Base-by-base conservation (phyloP, 495 filamentous ascomycete genomes). In the Aspergillus affinis region DNA sequence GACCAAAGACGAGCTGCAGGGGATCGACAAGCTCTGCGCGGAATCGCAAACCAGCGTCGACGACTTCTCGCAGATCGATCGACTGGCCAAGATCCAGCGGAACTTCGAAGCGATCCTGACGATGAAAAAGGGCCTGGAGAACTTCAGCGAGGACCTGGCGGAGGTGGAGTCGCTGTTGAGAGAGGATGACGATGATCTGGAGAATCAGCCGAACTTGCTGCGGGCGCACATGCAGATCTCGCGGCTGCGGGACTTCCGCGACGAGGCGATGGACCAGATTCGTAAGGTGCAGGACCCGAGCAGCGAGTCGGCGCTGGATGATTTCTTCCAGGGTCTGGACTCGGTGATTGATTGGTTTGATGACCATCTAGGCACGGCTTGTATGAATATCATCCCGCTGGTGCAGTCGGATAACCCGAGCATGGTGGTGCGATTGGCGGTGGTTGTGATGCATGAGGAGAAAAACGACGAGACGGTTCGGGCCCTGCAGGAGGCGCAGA, bases 1-100 rank as follows among this genome's bases (percentile, higher is more conserved):
- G 61, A 96, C 97, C 67, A 93, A 93, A 73, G 95, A 98, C 67
- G 94, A 98, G 79, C 93, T 99, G 81, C 89, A 92, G 80, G 94
- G 94, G 75, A 97, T 99, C 72, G 95, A 98, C 75, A 93, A 92
- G 79, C 83, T 99, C 53, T 98, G 94, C 76, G 90, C 91, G 60
- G 95, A 98, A 72, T 90, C 91, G 52, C 93, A 98, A 77, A 87
- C 89, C 66, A 96, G 96, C 84, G 96, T 98, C 58, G 85, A 88
- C 59, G 94, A 98, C 77, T 99, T 99, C 70, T 90, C 95, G 41
- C 90, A 94, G 68, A 97, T 99, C 74, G 97, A 97, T 72, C 78
- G 90, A 63, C 86, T 98, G 46, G 91, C 92, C 21, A 90, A 93
- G 73, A 90, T 95, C 27, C 94, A 99, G 75, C 83, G 92, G 59